phyloP scores from a whole-genome alignment of 1,284 basidiomycete species.

The Ustilago hordei region DNA sequence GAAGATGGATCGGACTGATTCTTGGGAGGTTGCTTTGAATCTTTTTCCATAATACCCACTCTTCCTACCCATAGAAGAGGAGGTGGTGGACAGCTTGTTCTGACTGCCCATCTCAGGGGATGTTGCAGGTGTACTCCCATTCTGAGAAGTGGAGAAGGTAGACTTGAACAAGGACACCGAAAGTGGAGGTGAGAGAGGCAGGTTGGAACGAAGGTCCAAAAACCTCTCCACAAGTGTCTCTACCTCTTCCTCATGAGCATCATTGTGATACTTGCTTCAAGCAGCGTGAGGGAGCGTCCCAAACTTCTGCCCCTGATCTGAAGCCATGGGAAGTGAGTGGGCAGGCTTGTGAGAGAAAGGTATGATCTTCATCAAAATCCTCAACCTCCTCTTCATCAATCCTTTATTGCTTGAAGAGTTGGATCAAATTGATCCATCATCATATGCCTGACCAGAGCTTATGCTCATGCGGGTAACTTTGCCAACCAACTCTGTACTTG shows the following conservation, averaged over 20 bases:
- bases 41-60: constrained; percentile 17
- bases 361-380: constrained; percentile 49
- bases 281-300: constrained; percentile 30
- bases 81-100: background rate
- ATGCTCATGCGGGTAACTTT: constrained; percentile 38
- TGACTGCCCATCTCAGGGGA: constrained; percentile 20
- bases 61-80: background rate
- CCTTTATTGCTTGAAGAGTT: constrained; percentile 11
- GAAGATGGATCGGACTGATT: constrained; percentile 26
- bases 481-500: constrained; percentile 45
- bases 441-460: background rate
- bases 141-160: constrained; percentile 9
- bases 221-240: constrained; percentile 27
- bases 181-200: constrained; percentile 13
- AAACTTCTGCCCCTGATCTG: constrained; percentile 7
- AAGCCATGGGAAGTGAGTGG: background rate
- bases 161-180: constrained; percentile 20
- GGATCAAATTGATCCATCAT: constrained; percentile 18
- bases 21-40: constrained; percentile 6
- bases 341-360: constrained; percentile 23
- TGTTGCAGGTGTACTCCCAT: constrained; percentile 13
- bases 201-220: background rate
- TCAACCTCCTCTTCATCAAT: constrained; percentile 21
- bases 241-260: constrained; percentile 8
- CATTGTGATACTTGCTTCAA: background rate